Base-by-base conservation (phyloP, 177 flowering plant genomes). In the Vitis hybrid region DNA sequence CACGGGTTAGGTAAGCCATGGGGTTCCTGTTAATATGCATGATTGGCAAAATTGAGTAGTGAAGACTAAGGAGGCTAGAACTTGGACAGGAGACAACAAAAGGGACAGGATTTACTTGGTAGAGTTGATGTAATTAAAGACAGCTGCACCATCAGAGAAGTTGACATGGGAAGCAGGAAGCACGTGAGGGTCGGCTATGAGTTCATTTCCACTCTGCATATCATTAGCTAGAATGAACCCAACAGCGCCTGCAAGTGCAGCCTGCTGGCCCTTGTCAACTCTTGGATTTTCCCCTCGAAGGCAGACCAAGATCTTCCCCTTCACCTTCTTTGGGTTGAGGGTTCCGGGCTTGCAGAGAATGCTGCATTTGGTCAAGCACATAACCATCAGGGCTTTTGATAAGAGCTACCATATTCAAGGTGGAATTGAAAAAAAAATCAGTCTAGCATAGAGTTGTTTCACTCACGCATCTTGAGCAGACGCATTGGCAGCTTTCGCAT, bases 271-370 rank as follows among this genome's bases (percentile, higher is more conserved):
- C 67, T 89, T 89, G 17, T 79, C 83, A 5, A 77, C 75, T 69
- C 88, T 75, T 1, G 73, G 72, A 51, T 54, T 80, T 0, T 19
- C 75, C 0, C 92, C 91, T 48, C 89, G 67, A 52, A 82, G 74
- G 72, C 95, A 91, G 0, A 79, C 79, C 77, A 91, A 57, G 3
- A 92, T 84, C 68, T 90, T 90, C 4, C 93, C 93, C 65, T 77
- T 81, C 59, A 76, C 89, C 73, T 83, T 85, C 64, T 45, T 54
- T 0, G 82, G 78, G 51, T 88, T 86, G 15, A 88, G 79, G 0
- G 84, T 56, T 23, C 72, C 83, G 1, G 48, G 6, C 34, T 4
- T 12, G 30, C 83, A 80, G 1, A 63, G 21, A 6, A 2, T 1
- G 6, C 76, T 80, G 64, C 70, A 51, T 0, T 51, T 57, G 6